These are phyloP conservation scores for Vigna radiata DNA, from an alignment of 306 rosid genomes.

Conservation along the genomic window DNA sequence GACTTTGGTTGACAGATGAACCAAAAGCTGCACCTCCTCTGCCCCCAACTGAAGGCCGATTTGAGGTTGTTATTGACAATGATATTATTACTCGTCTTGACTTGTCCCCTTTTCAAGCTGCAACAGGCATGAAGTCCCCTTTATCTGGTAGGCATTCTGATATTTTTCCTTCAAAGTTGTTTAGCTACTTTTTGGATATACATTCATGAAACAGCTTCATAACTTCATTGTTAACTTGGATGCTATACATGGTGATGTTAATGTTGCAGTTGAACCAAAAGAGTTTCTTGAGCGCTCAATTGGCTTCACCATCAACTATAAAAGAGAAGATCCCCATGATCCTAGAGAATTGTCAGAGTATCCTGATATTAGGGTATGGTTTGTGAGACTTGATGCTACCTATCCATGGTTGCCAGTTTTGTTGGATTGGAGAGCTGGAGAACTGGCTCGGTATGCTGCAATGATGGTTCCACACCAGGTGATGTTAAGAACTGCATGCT, in stretches of 20 bases:
- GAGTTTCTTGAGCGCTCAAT: slow-evolving; percentile 78
- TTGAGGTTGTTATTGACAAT: slow-evolving; percentile 69
- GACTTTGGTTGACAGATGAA: slow-evolving; percentile 59
- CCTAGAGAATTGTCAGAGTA: slow-evolving; percentile 79
- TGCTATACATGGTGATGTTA: slow-evolving; percentile 17
- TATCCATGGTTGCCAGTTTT: slow-evolving; percentile 94
- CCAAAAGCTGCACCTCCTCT: slow-evolving; percentile 69
- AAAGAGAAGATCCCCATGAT: slow-evolving; percentile 76
- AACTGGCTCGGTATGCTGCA: slow-evolving; percentile 91
- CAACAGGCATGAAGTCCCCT: slow-evolving; percentile 79
- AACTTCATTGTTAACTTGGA: slow-evolving; percentile 17
- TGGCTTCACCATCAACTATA: slow-evolving; percentile 83
- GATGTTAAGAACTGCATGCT: slow-evolving; percentile 15
- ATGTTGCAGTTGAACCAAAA: slow-evolving; percentile 69
- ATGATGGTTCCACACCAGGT: slow-evolving; percentile 99
- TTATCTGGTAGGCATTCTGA: slow-evolving; percentile 60
- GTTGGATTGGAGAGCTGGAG: slow-evolving; percentile 96
- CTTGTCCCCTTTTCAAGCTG: slow-evolving; percentile 73
- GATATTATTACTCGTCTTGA: slow-evolving; percentile 66
- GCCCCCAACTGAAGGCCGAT: slow-evolving; percentile 91
- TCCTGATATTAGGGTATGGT: slow-evolving; percentile 91
- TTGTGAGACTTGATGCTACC: slow-evolving; percentile 85
- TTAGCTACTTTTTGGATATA: slow-evolving; percentile 9
- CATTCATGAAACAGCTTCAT: neutral
- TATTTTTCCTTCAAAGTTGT: neutral